phyloP scores from a whole-genome alignment of 2,329 filamentous ascomycete genomes.

The Claviceps humidiphila region DNA sequence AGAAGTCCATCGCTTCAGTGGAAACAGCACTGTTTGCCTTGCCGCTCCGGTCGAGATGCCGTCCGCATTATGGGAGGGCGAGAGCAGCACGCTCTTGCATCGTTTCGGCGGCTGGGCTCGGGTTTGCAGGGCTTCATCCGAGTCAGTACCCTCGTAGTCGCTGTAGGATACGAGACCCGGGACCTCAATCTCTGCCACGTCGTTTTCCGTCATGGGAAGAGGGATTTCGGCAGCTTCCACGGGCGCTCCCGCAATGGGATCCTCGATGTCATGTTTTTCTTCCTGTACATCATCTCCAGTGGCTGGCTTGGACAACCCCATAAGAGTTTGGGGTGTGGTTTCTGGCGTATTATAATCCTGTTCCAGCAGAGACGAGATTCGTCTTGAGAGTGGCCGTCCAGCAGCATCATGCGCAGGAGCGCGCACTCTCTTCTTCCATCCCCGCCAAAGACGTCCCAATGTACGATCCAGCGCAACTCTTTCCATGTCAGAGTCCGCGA shows the following conservation, averaged over 20 bases:
- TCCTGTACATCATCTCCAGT: slow-evolving; percentile 4
- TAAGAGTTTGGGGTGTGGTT: slow-evolving; percentile 21
- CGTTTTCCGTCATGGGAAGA: slow-evolving; percentile 52
- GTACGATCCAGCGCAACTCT: slow-evolving; percentile 82
- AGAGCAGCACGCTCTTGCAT: slow-evolving; percentile 31
- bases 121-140: slow-evolving; percentile 14
- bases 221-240: slow-evolving; percentile 37
- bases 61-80: slow-evolving; percentile 11
- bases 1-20: slow-evolving; percentile 35
- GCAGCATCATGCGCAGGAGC: slow-evolving; percentile 36
- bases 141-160: slow-evolving; percentile 45
- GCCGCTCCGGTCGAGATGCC: slow-evolving; percentile 9
- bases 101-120: slow-evolving; percentile 16
- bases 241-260: slow-evolving; percentile 16
- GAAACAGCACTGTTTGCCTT: slow-evolving; percentile 17
- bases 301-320: slow-evolving; percentile 9
- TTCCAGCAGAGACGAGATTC: slow-evolving; percentile 22
- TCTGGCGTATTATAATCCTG: slow-evolving; percentile 18
- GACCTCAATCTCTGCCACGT: slow-evolving; percentile 70
- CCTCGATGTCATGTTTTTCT: slow-evolving; percentile 9
- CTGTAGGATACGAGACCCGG: slow-evolving; percentile 51
- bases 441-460: slow-evolving; percentile 79
- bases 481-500: slow-evolving; percentile 87
- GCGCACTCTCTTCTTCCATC: slow-evolving; percentile 81
- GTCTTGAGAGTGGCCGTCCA: slow-evolving; percentile 35